Evolutionary conservation across 116 monocot species (phyloP), one percentile per base, ranked within the genome.

Genomic region (Zostera marina): DNA sequence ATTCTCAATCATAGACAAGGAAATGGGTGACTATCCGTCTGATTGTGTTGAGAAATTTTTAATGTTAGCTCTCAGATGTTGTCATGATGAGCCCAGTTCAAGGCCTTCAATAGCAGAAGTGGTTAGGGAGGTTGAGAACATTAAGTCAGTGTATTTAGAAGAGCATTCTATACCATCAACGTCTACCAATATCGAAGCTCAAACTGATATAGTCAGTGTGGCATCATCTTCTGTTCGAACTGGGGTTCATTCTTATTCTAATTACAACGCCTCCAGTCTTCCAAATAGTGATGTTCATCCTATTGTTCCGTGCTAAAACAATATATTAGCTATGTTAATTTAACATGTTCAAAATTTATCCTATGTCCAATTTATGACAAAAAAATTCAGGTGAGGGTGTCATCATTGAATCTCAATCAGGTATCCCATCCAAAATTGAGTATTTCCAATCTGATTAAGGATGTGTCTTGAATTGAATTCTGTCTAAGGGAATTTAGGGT

Each of bases 61-160:
- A 1, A 53, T 73, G 4, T 62, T 98, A 66, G 90, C 90, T 8
- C 90, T 98, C 7, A 67, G 73, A 13, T 98, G 98, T 24, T 90
- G 98, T 67, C 72, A 67, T 38, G 98, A 85, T 19, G 86, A 98
- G 53, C 76, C 98, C 11, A 82, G 90, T 48, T 70, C 68, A 41
- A 76, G 98, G 55, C 90, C 98, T 43, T 77, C 98, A 7, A 90
- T 98, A 86, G 38, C 63, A 5, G 98, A 90, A 44, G 83, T 98
- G 32, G 76, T 86, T 19, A 69, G 98, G 59, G 98, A 98, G 68
- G 72, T 98, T 6, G 98, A 98, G 40, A 69, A 22, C 47, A 83
- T 98, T 43, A 77, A 67, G 74, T 56, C 41, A 11, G 75, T 86
- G 78, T 73, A 60, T 8, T 83, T 78, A 2, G 82, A 77, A 4